Evolutionary conservation across 768 basidiomycete species (phyloP).

Genomic region (Boletellus sp.): DNA sequence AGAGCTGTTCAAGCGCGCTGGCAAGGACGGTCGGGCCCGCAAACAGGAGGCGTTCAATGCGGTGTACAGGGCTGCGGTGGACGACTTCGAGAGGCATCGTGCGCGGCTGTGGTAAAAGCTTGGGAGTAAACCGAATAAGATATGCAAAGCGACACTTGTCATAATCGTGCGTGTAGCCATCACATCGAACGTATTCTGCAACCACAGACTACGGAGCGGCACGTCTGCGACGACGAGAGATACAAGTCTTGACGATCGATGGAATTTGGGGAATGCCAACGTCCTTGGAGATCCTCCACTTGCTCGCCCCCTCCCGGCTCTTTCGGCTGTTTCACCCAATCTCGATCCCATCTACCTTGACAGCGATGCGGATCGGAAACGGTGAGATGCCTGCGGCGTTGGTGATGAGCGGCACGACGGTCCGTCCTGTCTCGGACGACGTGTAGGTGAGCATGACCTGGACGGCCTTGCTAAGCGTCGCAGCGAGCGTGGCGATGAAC

Average conservation of each 20-base stretch:
- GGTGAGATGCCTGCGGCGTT: slow-evolving; percentile 73
- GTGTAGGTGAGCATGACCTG: slow-evolving; percentile 73
- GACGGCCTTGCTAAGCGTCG: slow-evolving; percentile 62
- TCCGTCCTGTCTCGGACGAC: slow-evolving; percentile 71
- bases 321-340: slow-evolving; percentile 36
- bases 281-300: too few relatives aligned
- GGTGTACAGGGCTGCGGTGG: slow-evolving; percentile 23
- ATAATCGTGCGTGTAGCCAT: too few relatives aligned
- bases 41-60: slow-evolving; percentile 48
- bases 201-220: too few relatives aligned
- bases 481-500: slow-evolving; percentile 56
- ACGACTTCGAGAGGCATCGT: slow-evolving; percentile 15
- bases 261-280: too few relatives aligned
- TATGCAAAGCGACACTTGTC: too few relatives aligned
- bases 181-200: too few relatives aligned
- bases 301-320: too few relatives aligned
- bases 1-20: slow-evolving; percentile 60
- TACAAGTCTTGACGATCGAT: too few relatives aligned
- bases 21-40: slow-evolving; percentile 44
- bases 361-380: slow-evolving; percentile 69
- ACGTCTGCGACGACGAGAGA: too few relatives aligned
- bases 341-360: slow-evolving; percentile 66
- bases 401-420: slow-evolving; percentile 77
- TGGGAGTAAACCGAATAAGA: neutral
- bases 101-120: slow-evolving; percentile 15